phyloP scores from a whole-genome alignment of 2,329 filamentous ascomycete species.

The Setomelanomma holmii region DNA sequence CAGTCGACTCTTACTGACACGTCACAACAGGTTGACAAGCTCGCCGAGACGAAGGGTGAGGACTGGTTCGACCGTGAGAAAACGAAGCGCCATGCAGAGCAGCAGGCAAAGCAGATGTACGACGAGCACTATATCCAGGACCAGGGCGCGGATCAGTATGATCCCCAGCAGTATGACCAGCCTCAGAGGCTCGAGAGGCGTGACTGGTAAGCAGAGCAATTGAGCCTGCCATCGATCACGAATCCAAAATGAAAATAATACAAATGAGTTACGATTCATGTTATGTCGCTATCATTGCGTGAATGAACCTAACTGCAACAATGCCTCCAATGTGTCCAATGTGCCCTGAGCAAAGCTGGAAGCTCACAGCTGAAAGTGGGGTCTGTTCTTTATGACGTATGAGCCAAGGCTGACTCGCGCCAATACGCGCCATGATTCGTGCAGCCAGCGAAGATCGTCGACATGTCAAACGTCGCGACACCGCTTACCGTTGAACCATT shows the following conservation, averaged over 20 bases:
- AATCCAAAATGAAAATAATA: neutral
- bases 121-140: conserved; percentile 56
- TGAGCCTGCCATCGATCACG: neutral
- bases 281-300: no score
- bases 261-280: neutral
- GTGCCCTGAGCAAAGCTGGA: no score
- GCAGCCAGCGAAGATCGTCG: neutral
- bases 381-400: conserved; percentile 11
- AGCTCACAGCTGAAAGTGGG: neutral
- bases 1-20: neutral
- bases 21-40: conserved; percentile 61
- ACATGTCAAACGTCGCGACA: conserved; percentile 5
- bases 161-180: conserved; percentile 52
- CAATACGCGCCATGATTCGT: conserved; percentile 17
- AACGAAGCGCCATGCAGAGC: conserved; percentile 55
- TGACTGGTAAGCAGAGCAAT: conserved; percentile 31
- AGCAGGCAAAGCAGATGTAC: conserved; percentile 55
- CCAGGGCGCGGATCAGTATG: conserved; percentile 54
- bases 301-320: no score
- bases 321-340: no score
- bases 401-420: conserved; percentile 9
- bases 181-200: conserved; percentile 40
- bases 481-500: neutral
- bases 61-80: conserved; percentile 58
- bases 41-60: conserved; percentile 65